Base-by-base conservation (phyloP, 2,329 filamentous ascomycete genomes). In the Rasamsonia emersonii region DNA sequence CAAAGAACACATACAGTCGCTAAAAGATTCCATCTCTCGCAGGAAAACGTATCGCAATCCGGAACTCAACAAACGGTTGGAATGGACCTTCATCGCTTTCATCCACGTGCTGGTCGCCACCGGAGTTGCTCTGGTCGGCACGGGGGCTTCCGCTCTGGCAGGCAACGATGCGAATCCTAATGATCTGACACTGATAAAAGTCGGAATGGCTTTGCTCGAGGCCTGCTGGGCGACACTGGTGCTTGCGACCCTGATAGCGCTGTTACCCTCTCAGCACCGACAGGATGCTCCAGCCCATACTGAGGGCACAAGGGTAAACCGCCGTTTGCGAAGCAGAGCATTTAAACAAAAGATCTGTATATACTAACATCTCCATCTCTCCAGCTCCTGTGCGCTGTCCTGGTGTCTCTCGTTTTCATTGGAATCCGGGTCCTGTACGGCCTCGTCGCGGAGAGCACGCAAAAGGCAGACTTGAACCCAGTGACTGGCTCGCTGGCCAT, bases 341-440 rank as follows among this genome's bases (percentile, higher is more conserved):
- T n/a, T n/a, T n/a, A n/a, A n/a, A n/a, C n/a, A n/a, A n/a, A n/a
- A n/a, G n/a, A n/a, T n/a, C n/a, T n/a, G n/a, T n/a, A n/a, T n/a
- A n/a, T n/a, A n/a, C n/a, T n/a, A n/a, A n/a, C n/a, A n/a, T 11
- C n/a, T 9, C 11, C 18, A 24, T 32, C 17, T 15, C 24, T 33
- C 2, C 14, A 42, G 37, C 35, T 49, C 10, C 33, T 49, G 1
- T 33, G 27, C 13, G 35, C 32, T 3, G 29, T 35, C n/a, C 9
- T 26, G 14, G 31, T 41, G 27, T 24, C 43, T 6, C 40, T 55
- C 0, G 23, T 44, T 2, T 46, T 49, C 10, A 26, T 44, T 9
- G 46, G 50, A 1, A 38, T 56, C 15, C 40, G 52, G 1, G 39
- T 51, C 5, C 32, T 52, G 9, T 52, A 51, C 24, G 42, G 37